These are phyloP conservation scores for Meira miltonrushii DNA, from an alignment of 1,284 basidiomycete genomes.

Conservation along the genomic window DNA sequence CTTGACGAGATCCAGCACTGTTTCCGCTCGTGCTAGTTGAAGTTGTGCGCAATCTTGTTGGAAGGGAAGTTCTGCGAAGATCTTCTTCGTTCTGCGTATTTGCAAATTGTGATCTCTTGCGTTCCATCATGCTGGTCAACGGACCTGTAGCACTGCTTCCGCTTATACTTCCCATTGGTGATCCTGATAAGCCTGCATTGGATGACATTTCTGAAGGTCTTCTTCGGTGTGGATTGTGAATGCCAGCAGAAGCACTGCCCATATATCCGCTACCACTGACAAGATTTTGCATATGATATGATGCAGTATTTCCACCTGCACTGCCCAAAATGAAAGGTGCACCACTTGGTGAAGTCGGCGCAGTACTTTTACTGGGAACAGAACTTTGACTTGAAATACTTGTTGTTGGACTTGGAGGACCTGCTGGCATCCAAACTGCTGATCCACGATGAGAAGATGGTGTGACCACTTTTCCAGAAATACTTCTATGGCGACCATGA, in stretches of 20 bases:
- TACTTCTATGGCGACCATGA: constrained; percentile 40
- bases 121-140: constrained; percentile 19
- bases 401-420: constrained; percentile 69
- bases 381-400: constrained; percentile 89
- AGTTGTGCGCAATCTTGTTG: constrained; percentile 76
- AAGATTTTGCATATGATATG: no score
- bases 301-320: neutral
- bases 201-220: constrained; percentile 26
- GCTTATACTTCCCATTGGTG: neutral
- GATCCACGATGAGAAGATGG: neutral
- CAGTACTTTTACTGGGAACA: constrained; percentile 72
- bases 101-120: constrained; percentile 54
- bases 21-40: constrained; percentile 57
- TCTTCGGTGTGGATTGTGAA: constrained; percentile 17
- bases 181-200: neutral
- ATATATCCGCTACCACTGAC: no score
- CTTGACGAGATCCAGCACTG: no score
- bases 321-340: constrained; percentile 31
- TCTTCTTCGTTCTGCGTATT: constrained; percentile 61
- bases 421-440: constrained; percentile 21
- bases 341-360: constrained; percentile 66
- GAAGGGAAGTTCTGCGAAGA: constrained; percentile 73
- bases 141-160: neutral
- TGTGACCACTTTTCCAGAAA: constrained; percentile 25
- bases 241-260: no score